A percentile compares a stretch with the other conserved stretches of the same genome.
Evolutionary conservation across 2,329 filamentous ascomycete species (phyloP).

Genomic region (Lachnellula hyalina): DNA sequence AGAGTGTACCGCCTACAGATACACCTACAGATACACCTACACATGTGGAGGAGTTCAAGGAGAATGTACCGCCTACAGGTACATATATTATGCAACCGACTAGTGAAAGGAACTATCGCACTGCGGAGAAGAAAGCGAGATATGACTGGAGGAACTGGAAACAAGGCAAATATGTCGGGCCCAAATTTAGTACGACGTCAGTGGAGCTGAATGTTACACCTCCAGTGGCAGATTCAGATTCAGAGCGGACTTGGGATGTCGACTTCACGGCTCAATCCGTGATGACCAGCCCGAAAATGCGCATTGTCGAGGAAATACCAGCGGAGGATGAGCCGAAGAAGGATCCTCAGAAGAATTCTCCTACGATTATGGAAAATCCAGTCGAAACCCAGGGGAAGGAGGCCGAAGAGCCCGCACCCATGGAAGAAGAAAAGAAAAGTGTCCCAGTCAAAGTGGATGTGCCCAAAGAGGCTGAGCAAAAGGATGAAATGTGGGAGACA

Average conservation of each 20-base stretch:
- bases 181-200: background rate
- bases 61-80: background rate
- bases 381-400: no score
- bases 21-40: no score
- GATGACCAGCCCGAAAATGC: slow-evolving; percentile 23
- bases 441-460: background rate
- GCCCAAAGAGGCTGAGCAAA: background rate
- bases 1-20: no score
- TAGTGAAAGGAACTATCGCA: background rate
- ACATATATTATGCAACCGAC: background rate
- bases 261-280: slow-evolving; percentile 28
- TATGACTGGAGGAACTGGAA: background rate
- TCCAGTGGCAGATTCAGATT: slow-evolving; percentile 6
- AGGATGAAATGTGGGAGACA: background rate
- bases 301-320: slow-evolving; percentile 4
- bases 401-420: no score
- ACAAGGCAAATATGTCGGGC: no score
- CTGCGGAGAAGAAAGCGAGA: background rate
- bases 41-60: background rate
- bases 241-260: slow-evolving; percentile 14
- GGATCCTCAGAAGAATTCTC: no score
- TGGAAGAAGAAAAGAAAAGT: no score
- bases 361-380: no score
- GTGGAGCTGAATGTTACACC: background rate
- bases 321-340: no score